phyloP scores from a whole-genome alignment of 805 yeast species.

The Candida pini region DNA sequence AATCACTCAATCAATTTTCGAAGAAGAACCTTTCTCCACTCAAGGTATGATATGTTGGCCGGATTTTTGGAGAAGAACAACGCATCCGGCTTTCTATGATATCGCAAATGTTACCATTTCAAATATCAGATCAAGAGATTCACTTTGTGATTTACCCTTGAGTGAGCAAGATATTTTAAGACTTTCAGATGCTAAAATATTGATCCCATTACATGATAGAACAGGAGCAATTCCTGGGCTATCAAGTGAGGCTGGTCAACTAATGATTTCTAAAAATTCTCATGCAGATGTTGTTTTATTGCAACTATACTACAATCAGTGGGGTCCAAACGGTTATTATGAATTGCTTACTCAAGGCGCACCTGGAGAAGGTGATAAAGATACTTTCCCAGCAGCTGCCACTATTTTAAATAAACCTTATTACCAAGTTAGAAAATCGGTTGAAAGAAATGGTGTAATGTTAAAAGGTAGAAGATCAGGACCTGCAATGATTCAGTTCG shows the following conservation, averaged over 20 bases:
- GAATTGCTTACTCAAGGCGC: conserved; percentile 53
- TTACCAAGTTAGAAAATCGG: conserved; percentile 50
- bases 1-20: conserved; percentile 45
- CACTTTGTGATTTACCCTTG: conserved; percentile 20
- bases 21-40: conserved; percentile 36
- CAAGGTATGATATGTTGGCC: conserved; percentile 59
- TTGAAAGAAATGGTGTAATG: conserved; percentile 41
- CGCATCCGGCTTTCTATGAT: conserved; percentile 52
- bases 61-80: conserved; percentile 62
- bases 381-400: conserved; percentile 70
- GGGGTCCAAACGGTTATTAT: conserved; percentile 55
- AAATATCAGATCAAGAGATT: conserved; percentile 31
- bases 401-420: conserved; percentile 40
- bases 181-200: conserved; percentile 11
- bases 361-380: conserved; percentile 81
- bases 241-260: conserved; percentile 61
- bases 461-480: conserved; percentile 32
- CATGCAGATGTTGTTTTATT: conserved; percentile 51
- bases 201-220: conserved; percentile 52
- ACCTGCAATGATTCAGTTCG: conserved; percentile 45
- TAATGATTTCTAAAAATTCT: conserved; percentile 48
- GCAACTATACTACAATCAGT: conserved; percentile 54
- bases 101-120: conserved; percentile 41
- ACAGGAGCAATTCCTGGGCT: conserved; percentile 57
- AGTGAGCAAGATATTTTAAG: conserved; percentile 13